These are phyloP conservation scores for Heritiera littoralis DNA, from an alignment of 345 rosid genomes.

Conservation along the genomic window DNA sequence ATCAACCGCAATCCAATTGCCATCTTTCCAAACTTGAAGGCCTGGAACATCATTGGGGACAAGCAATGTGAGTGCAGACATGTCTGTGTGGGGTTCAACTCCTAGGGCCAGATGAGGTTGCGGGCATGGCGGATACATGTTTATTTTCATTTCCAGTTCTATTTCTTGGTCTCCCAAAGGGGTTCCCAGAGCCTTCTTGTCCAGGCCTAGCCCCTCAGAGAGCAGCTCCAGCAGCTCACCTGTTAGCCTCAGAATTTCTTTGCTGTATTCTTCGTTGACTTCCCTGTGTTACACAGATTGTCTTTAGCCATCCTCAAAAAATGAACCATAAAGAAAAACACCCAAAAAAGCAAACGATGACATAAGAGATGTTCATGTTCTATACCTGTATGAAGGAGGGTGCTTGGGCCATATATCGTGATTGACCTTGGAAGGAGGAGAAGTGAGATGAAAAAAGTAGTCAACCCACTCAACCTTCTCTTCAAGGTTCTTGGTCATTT, in stretches of 20 bases:
- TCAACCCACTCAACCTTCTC: slow-evolving; percentile 40
- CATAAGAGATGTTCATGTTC: background rate
- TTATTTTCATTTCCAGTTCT: slow-evolving; percentile 55
- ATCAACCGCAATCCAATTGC: slow-evolving; percentile 50
- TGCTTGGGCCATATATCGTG: slow-evolving; percentile 41
- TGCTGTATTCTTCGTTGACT: slow-evolving; percentile 48
- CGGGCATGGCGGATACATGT: slow-evolving; percentile 65
- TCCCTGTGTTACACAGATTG: slow-evolving; percentile 32
- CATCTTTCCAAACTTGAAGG: slow-evolving; percentile 54
- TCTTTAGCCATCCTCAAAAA: no score
- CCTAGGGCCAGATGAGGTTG: slow-evolving; percentile 59
- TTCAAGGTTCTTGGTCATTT: slow-evolving; percentile 38
- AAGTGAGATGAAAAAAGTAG: slow-evolving; percentile 44
- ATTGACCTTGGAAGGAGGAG: slow-evolving; percentile 40
- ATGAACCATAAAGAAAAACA: no score
- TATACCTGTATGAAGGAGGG: slow-evolving; percentile 40
- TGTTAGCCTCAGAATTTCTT: slow-evolving; percentile 38
- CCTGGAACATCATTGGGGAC: slow-evolving; percentile 55
- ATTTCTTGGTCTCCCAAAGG: slow-evolving; percentile 41
- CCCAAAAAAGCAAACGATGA: no score
- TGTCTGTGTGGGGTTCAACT: slow-evolving; percentile 61
- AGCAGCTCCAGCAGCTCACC: slow-evolving; percentile 38
- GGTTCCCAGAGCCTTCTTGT: slow-evolving; percentile 27
- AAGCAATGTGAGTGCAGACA: slow-evolving; percentile 56
- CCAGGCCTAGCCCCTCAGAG: slow-evolving; percentile 49